Conservation (phyloP, 768 basidiomycete species). For the Aureoboletus auriporus region DNA sequence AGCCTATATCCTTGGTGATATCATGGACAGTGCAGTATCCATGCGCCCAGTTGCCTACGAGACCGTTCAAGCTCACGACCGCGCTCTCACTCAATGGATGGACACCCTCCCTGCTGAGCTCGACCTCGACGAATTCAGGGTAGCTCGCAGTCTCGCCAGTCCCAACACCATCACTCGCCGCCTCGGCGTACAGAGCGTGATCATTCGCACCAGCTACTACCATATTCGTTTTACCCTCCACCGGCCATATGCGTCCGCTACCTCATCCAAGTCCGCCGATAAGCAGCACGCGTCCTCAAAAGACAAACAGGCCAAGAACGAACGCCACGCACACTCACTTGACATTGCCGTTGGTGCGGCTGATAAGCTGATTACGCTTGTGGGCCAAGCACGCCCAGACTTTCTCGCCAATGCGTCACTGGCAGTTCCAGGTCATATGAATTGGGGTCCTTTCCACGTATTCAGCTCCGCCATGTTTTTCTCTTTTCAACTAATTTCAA, state of each 20-base stretch:
- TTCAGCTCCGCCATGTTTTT: slow-evolving; percentile 90
- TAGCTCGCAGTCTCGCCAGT: slow-evolving; percentile 70
- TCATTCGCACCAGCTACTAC: slow-evolving; percentile 71
- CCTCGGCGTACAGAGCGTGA: slow-evolving; percentile 76
- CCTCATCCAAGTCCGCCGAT: slow-evolving; percentile 21
- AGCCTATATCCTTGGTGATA: slow-evolving; percentile 77
- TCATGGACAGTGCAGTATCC: slow-evolving; percentile 82
- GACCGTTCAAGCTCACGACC: slow-evolving; percentile 67
- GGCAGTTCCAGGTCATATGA: slow-evolving; percentile 78
- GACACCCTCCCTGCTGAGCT: slow-evolving; percentile 72
- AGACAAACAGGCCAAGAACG: slow-evolving; percentile 24
- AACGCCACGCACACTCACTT: slow-evolving; percentile 54
- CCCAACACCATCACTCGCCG: slow-evolving; percentile 55
- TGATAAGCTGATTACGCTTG: slow-evolving; percentile 74
- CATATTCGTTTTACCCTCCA: slow-evolving; percentile 86
- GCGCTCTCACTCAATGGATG: slow-evolving; percentile 68
- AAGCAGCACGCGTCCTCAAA: slow-evolving; percentile 30
- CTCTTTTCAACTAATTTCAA: slow-evolving; percentile 81
- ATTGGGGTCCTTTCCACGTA: slow-evolving; percentile 79
- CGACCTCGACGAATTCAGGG: slow-evolving; percentile 69
- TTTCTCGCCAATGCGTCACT: slow-evolving; percentile 65
- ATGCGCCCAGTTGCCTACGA: slow-evolving; percentile 78
- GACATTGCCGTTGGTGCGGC: slow-evolving; percentile 75
- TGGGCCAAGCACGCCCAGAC: slow-evolving; percentile 71
- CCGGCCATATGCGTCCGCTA: slow-evolving; percentile 58